phyloP scores from a whole-genome alignment of 1,139 yeast genomes.

The Blastobotrys serpentis region DNA sequence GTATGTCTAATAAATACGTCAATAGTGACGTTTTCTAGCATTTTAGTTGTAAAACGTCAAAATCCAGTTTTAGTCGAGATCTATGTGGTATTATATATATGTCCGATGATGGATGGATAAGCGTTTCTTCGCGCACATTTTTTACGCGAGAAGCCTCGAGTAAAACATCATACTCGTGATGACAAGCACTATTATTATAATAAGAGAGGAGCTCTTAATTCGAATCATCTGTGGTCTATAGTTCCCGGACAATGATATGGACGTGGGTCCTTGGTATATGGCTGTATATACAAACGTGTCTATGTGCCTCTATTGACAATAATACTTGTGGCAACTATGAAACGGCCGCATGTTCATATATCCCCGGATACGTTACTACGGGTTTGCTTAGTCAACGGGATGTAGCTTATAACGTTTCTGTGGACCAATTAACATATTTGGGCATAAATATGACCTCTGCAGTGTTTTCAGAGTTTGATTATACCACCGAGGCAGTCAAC shows the following conservation, averaged over 20 bases:
- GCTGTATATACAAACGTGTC: background rate
- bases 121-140: background rate
- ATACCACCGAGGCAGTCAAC: conserved; percentile 45
- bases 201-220: too few relatives aligned
- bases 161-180: background rate
- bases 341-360: conserved; percentile 8
- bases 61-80: too few relatives aligned
- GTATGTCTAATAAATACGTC: conserved; percentile 3
- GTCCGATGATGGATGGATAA: background rate
- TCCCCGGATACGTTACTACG: conserved; percentile 27
- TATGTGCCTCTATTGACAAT: conserved; percentile 2
- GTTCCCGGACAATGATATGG: conserved; percentile 1
- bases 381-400: conserved; percentile 72
- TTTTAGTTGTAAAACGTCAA: background rate
- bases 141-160: background rate
- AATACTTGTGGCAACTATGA: conserved; percentile 2
- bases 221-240: too few relatives aligned
- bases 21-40: background rate
- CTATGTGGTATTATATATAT: background rate
- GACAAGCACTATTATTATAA: background rate
- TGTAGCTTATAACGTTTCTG: conserved; percentile 51
- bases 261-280: background rate
- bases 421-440: conserved; percentile 54
- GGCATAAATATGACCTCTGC: conserved; percentile 59
- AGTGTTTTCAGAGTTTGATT: conserved; percentile 54